Conservation (phyloP, 2,329 filamentous ascomycete species). For the Lecanoromycetidae sp. region DNA sequence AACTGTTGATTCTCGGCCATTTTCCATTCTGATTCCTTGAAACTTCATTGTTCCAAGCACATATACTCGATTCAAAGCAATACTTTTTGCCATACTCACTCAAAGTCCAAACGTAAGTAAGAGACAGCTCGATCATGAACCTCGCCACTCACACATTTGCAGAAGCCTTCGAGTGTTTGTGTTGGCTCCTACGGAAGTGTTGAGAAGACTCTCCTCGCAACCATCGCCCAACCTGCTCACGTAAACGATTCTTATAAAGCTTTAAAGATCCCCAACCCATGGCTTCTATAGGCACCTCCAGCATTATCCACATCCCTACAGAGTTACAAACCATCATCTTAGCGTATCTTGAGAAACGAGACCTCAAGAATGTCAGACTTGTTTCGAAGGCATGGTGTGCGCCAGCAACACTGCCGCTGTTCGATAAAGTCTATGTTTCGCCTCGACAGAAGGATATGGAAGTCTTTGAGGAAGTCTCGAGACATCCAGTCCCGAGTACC, state of each 20-base stretch:
- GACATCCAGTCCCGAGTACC: neutral
- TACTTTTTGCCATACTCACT: no score
- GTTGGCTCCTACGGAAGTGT: no score
- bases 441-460: neutral
- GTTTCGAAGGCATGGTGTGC: conserved; percentile 1
- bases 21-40: no score
- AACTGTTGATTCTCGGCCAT: no score
- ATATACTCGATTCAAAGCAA: no score
- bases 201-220: no score
- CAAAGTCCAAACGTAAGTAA: no score
- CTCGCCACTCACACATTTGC: no score
- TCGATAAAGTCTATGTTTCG: conserved; percentile 6
- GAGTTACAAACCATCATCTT: neutral
- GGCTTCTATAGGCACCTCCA: neutral
- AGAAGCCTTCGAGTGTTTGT: no score
- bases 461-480: neutral
- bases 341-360: neutral
- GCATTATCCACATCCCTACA: neutral
- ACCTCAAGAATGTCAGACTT: conserved; percentile 6
- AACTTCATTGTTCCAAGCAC: no score
- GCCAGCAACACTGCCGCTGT: neutral
- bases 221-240: no score
- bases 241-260: neutral
- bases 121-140: no score
- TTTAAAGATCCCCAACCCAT: neutral